A percentile compares a stretch with the other conserved stretches of the same genome.
Conservation (phyloP, 2,329 filamentous ascomycete genomes). For the Cladorrhinum sp. region DNA sequence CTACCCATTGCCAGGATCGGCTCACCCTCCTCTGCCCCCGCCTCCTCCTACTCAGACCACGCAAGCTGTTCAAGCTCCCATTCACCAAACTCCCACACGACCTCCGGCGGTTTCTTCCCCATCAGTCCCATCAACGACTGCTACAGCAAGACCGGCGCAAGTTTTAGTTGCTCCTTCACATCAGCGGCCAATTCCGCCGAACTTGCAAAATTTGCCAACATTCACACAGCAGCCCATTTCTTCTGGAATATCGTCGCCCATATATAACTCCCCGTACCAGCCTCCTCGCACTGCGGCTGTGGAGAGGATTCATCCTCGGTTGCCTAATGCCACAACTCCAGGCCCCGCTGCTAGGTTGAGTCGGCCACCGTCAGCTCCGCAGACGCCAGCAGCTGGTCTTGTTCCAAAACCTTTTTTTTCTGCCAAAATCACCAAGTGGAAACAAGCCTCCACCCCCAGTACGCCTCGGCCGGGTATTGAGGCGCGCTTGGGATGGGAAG, state of each 20-base stretch:
- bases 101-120: conserved; percentile 18
- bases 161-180: conserved; percentile 19
- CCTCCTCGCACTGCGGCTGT: conserved; percentile 26
- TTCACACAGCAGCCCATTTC: conserved; percentile 13
- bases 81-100: conserved; percentile 18
- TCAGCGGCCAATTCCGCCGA: conserved; percentile 18
- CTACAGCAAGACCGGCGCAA: conserved; percentile 20
- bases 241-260: conserved; percentile 9
- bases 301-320: conserved; percentile 25
- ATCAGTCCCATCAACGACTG: conserved; percentile 22
- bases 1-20: conserved; percentile 3
- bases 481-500: conserved; percentile 26
- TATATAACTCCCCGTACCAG: conserved; percentile 31
- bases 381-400: conserved; percentile 22
- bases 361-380: conserved; percentile 18
- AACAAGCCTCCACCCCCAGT: conserved; percentile 53
- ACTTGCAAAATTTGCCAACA: conserved; percentile 21
- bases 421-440: conserved; percentile 57
- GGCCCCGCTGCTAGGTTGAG: conserved; percentile 33
- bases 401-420: conserved; percentile 15
- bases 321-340: conserved; percentile 15
- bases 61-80: conserved; percentile 24
- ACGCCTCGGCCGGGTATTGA: conserved; percentile 46
- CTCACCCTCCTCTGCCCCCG: conserved; percentile 21
- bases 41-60: conserved; percentile 17